These are phyloP conservation scores for Betula pendula DNA, from an alignment of 306 rosid species.

Conservation along the genomic window DNA sequence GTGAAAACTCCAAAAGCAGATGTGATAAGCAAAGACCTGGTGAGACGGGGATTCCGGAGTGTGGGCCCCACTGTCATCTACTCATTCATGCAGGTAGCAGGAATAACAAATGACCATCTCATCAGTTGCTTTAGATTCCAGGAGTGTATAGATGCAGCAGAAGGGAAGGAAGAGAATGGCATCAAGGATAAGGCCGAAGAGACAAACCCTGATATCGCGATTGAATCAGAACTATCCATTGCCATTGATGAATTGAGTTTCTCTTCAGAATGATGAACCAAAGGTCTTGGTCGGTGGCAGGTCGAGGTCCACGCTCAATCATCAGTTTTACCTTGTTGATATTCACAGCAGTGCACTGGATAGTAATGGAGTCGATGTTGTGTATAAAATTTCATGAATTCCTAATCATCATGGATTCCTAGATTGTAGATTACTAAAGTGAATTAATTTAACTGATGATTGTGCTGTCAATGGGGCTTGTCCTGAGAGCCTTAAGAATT, in stretches of 20 bases:
- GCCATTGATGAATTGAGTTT: constrained; percentile 61
- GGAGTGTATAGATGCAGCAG: constrained; percentile 59
- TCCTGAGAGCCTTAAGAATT: constrained; percentile 35
- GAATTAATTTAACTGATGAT: constrained; percentile 45
- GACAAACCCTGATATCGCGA: constrained; percentile 39
- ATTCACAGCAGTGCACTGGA: constrained; percentile 35
- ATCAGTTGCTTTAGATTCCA: constrained; percentile 72
- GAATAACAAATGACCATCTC: constrained; percentile 81
- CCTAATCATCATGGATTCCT: constrained; percentile 41
- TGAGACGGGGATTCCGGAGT: constrained; percentile 72
- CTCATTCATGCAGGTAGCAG: constrained; percentile 80
- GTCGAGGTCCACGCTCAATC: constrained; percentile 30
- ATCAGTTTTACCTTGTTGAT: constrained; percentile 30
- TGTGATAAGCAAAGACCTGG: constrained; percentile 72
- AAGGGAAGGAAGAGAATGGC: constrained; percentile 56
- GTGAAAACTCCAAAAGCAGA: constrained; percentile 83
- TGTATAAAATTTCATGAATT: constrained; percentile 52
- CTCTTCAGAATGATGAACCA: constrained; percentile 51
- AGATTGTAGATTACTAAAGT: constrained; percentile 48
- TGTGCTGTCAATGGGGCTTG: constrained; percentile 47
- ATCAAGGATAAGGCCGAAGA: constrained; percentile 35
- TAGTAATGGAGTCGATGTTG: constrained; percentile 43
- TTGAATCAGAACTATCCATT: constrained; percentile 52
- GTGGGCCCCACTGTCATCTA: constrained; percentile 72
- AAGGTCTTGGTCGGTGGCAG: constrained; percentile 18